Evolutionary conservation across 2,329 filamentous ascomycete genomes (phyloP).

Genomic region (Beauveria bassiana): DNA sequence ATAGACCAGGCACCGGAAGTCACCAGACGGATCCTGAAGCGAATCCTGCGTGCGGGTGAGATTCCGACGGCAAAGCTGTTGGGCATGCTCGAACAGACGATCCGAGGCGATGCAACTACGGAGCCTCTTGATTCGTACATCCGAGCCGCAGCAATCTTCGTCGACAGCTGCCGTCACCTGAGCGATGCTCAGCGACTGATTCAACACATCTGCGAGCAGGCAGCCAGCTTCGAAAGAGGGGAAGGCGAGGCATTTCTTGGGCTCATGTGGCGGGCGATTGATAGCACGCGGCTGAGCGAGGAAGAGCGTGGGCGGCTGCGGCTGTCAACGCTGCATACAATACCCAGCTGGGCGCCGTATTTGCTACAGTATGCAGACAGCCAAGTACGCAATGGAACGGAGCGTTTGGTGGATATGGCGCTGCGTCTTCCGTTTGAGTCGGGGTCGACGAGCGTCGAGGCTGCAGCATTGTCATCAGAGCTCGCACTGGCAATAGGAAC

Average conservation of each 20-base stretch:
- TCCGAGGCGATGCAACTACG: conserved; percentile 36
- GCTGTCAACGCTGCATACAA: conserved; percentile 17
- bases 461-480: conserved; percentile 8
- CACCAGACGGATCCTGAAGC: conserved; percentile 48
- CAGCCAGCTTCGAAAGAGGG: conserved; percentile 33
- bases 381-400: conserved; percentile 32
- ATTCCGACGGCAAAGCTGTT: conserved; percentile 45
- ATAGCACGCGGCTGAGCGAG: conserved; percentile 22
- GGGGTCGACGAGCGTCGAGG: conserved; percentile 16
- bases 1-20: conserved; percentile 48
- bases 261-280: conserved; percentile 28
- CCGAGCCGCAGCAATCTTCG: conserved; percentile 48
- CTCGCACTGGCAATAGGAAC: conserved; percentile 34
- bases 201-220: conserved; percentile 36
- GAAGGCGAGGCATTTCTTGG: conserved; percentile 43
- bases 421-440: conserved; percentile 30
- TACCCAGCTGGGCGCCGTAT: conserved; percentile 43
- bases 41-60: conserved; percentile 45
- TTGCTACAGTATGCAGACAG: conserved; percentile 41
- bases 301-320: conserved; percentile 17
- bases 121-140: conserved; percentile 48
- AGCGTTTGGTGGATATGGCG: conserved; percentile 35
- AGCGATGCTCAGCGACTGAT: conserved; percentile 32
- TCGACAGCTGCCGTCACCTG: conserved; percentile 31
- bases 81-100: conserved; percentile 43